Base-by-base conservation (phyloP, 768 basidiomycete species). In the Mycena vitilis region DNA sequence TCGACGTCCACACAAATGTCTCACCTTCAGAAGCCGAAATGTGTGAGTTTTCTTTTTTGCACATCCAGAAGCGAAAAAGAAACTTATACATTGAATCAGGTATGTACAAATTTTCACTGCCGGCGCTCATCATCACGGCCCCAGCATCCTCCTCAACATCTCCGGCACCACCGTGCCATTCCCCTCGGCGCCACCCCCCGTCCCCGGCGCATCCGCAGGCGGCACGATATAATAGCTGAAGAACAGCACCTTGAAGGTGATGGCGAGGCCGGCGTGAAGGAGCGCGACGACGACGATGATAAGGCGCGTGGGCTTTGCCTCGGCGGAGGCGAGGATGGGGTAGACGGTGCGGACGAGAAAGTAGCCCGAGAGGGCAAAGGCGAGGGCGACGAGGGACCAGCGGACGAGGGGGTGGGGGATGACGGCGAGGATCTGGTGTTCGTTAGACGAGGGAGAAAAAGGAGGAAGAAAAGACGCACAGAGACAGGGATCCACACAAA, bases 401-500 rank as follows among this genome's bases (percentile, higher is more conserved):
- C 96, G 90, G 10, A 96, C 78, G 34, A 95, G 84, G 3, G 92
- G 87, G 6, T 95, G 85, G 0, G 96, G 95, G 53, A 95, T 91
- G 16, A 98, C 91, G 75, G 94, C 96, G 13, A 98, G 81, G 11
- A 96, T 80, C 93, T 95, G 67, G n/a, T n/a, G n/a, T n/a, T n/a
- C n/a, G n/a, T n/a, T n/a, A n/a, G n/a, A n/a, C n/a, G n/a, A n/a
- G n/a, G n/a, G n/a, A n/a, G n/a, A n/a, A n/a, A n/a, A n/a, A n/a
- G n/a, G 53, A 62, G 45, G 20, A 40, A 47, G 23, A 30, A 37
- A 60, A 16, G 55, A 81, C 91, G 68, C 65, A 95, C 93, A 45
- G 95, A 87, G 48, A 94, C 91, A 12, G 95, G 92, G 68, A 96
- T 94, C 95, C 95, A 95, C 4, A 93, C 87, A 68, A 95, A 95